Evolutionary conservation across 306 rosid species (phyloP), one percentile per base, ranked within the genome.

Genomic region (Chamaecrista fasciculata): DNA sequence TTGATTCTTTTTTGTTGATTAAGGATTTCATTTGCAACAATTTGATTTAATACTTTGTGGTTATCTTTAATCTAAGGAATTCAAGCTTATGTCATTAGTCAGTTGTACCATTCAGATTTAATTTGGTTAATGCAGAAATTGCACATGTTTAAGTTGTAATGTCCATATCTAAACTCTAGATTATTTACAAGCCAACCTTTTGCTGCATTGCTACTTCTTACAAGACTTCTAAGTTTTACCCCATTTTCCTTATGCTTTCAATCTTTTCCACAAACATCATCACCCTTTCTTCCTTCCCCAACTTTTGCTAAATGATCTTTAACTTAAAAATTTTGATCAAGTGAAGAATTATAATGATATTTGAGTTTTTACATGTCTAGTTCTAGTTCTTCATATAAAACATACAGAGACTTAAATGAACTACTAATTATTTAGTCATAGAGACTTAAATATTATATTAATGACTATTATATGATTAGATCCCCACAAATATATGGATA

Each of bases 101-200:
- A 33, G 79, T 34, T 73, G 67, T 78, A 18, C 20, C 26, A 47
- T 51, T 23, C 46, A 67, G 34, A 47, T 51, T 23, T 37, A 67
- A 39, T 46, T 51, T 66, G 73, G 67, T 24, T 50, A 44, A 59
- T 59, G 70, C 62, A 76, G 33, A 77, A 60, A 74, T 44, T 33
- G 53, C 43, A 64, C n/a, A 21, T 44, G 52, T 76, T 31, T 19
- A 68, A 23, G 88, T 78, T 80, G 79, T 23, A 16, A 68, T 74
- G 88, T 84, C 81, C 62, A 78, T 63, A 11, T 80, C 77, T 51
- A 43, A 66, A 53, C 70, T 71, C 64, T 53, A 65, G 8, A 8
- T 6, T n/a, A 15, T 52, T 40, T 40, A 23, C 12, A 60, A 67
- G 34, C 63, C 67, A 15, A 26, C 43, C 29, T 16, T 8, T 58